phyloP scores from a whole-genome alignment of 2,329 filamentous ascomycete genomes.

The Sclerotinia glacialis region DNA sequence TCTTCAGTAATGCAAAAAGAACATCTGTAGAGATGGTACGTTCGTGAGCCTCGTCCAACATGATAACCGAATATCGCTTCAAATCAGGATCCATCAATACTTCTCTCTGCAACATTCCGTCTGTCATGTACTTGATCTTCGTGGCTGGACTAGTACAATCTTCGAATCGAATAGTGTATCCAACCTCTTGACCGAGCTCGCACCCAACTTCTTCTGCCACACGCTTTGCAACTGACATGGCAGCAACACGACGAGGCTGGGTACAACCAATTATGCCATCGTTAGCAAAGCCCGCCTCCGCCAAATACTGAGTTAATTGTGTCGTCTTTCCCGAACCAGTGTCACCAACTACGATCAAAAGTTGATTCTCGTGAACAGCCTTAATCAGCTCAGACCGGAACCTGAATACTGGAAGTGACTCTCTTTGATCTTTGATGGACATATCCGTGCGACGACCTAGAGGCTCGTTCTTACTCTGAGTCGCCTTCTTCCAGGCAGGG shows the following conservation, averaged over 20 bases:
- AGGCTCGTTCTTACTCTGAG: conserved; percentile 74
- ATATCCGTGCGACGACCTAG: conserved; percentile 84
- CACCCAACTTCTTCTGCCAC: conserved; percentile 95
- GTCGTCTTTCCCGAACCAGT: conserved; percentile 98
- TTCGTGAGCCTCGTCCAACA: conserved; percentile 98
- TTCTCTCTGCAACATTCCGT: conserved; percentile 96
- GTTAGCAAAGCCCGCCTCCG: conserved; percentile 86
- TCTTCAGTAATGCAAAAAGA: conserved; percentile 89
- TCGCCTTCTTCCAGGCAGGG: conserved; percentile 89
- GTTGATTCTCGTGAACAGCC: conserved; percentile 81
- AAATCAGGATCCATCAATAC: conserved; percentile 89
- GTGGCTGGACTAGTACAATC: conserved; percentile 85
- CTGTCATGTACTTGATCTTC: conserved; percentile 99
- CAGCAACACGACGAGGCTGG: conserved; percentile 92
- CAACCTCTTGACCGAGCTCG: conserved; percentile 84
- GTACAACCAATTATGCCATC: conserved; percentile 92
- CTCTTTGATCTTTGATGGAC: conserved; percentile 92
- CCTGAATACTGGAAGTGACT: conserved; percentile 82
- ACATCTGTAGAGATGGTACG: conserved; percentile 95
- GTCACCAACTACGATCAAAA: conserved; percentile 94
- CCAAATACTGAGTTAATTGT: conserved; percentile 91
- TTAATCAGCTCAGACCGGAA: conserved; percentile 86
- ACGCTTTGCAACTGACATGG: conserved; percentile 96
- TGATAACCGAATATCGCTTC: conserved; percentile 89
- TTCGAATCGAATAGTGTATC: conserved; percentile 97